Evolutionary conservation across 2,329 filamentous ascomycete species (phyloP).

Genomic region (Remersonia thermophila): DNA sequence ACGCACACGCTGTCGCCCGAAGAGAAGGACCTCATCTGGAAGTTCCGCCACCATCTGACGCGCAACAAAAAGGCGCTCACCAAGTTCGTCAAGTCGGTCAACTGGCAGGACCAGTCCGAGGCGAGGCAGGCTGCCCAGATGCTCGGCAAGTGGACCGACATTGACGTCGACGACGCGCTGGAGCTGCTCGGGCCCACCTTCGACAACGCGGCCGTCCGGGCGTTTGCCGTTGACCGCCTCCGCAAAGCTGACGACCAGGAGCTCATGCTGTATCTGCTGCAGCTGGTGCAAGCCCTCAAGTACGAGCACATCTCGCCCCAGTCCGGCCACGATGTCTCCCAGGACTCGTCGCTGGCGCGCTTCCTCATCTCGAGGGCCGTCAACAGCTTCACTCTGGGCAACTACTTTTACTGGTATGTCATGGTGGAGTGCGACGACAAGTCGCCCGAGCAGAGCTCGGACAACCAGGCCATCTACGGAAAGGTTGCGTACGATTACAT

Average conservation of each 20-base stretch:
- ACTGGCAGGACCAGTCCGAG: conserved; percentile 80
- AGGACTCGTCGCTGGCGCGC: conserved; percentile 73
- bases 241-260: conserved; percentile 90
- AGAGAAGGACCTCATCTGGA: conserved; percentile 95
- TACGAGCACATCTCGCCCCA: conserved; percentile 66
- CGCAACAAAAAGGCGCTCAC: conserved; percentile 85
- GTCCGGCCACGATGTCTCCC: conserved; percentile 47
- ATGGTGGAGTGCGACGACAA: conserved; percentile 93
- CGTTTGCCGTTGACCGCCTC: conserved; percentile 84
- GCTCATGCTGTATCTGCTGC: conserved; percentile 77
- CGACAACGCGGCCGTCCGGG: conserved; percentile 74
- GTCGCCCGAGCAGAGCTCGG: conserved; percentile 60
- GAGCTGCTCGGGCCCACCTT: conserved; percentile 89
- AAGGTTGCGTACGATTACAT: conserved; percentile 96
- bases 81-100: conserved; percentile 96
- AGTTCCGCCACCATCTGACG: conserved; percentile 88
- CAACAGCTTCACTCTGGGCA: conserved; percentile 80
- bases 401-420: conserved; percentile 95
- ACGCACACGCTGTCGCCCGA: conserved; percentile 79
- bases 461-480: conserved; percentile 75
- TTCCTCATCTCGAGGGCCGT: conserved; percentile 84
- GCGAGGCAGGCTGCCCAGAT: conserved; percentile 82
- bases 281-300: conserved; percentile 91
- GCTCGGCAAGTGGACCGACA: conserved; percentile 86
- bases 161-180: conserved; percentile 91